These are phyloP conservation scores for Ascochyta rabiei DNA, from an alignment of 2,329 filamentous ascomycete genomes.

Conservation along the genomic window DNA sequence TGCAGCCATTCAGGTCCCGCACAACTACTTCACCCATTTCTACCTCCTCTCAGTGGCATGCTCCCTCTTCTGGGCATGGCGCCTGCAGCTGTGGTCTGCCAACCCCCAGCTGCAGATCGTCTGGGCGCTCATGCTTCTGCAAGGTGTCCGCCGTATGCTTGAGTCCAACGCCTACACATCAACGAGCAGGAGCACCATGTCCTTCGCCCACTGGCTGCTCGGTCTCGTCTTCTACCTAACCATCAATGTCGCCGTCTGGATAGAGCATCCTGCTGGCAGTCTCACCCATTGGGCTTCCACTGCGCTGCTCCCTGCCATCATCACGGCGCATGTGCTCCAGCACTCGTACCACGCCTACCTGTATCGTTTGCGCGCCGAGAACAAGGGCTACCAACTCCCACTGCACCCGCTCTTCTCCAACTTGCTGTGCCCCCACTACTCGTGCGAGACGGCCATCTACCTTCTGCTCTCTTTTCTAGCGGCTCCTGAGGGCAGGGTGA, in stretches of 20 bases:
- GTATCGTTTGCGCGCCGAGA: slow-evolving; percentile 46
- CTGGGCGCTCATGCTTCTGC: slow-evolving; percentile 76
- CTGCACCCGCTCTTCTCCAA: slow-evolving; percentile 71
- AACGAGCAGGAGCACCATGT: slow-evolving; percentile 78
- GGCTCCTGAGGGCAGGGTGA: slow-evolving; percentile 67
- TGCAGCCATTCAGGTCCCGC: slow-evolving; percentile 71
- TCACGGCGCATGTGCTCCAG: slow-evolving; percentile 74
- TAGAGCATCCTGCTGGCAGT: slow-evolving; percentile 67
- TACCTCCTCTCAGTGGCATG: slow-evolving; percentile 74
- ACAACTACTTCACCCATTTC: slow-evolving; percentile 89
- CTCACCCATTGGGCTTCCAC: slow-evolving; percentile 53
- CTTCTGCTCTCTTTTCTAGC: slow-evolving; percentile 74
- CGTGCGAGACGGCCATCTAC: slow-evolving; percentile 85
- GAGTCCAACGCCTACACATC: slow-evolving; percentile 74
- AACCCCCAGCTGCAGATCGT: slow-evolving; percentile 66
- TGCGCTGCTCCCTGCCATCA: slow-evolving; percentile 67
- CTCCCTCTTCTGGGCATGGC: slow-evolving; percentile 75
- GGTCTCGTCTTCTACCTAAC: slow-evolving; percentile 78
- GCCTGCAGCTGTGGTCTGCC: slow-evolving; percentile 57
- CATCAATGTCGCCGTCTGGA: slow-evolving; percentile 79
- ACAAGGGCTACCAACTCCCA: slow-evolving; percentile 79
- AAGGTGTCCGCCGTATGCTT: slow-evolving; percentile 75
- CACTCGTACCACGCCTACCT: slow-evolving; percentile 63
- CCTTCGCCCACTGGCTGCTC: slow-evolving; percentile 79
- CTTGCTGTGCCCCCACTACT: slow-evolving; percentile 88